Evolutionary conservation across 148 eudicot species (phyloP), one percentile per base, ranked within the genome.

Genomic region (Fagopyrum tataricum): DNA sequence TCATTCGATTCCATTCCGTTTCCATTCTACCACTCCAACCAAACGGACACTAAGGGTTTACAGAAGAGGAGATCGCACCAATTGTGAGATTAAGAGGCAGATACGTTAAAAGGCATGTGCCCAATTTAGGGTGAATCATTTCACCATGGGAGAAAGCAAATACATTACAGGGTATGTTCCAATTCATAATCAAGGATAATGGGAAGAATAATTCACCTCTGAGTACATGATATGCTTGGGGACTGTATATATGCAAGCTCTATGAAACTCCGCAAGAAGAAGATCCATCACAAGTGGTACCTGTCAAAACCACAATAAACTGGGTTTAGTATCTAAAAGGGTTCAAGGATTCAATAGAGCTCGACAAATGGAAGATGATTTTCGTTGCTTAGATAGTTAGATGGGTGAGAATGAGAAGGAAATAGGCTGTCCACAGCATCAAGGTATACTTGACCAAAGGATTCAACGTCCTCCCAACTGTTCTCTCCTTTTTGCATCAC

Each of bases 171-270:
- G n/a, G 23, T 12, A 44, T 8, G 26, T 42, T n/a, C 1, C 21
- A 5, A 39, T 15, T 21, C 44, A 42, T 41, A 37, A 20, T 46
- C 48, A 4, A 24, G 31, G 21, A 17, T 11, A 31, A 15, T 0
- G 4, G 52, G 26, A 17, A n/a, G 53, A 40, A 59, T 15, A 48
- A 7, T 6, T 78, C 78, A 94, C 98, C 97, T 87, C 75, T 10
- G 91, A 88, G 84, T 84, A 87, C 68, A 59, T 43, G 72, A 91
- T 74, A 75, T 87, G 87, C 87, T 95, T 95, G 12, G 98, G 98
- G 71, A 95, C 97, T 7, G 97, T 89, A 79, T 84, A 90, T 53
- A 86, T 91, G 79, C 97, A 95, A 71, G 80, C 93, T 81, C 68
- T 84, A 77, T 91, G 90, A 79, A 95, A 80, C 80, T 87, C 83